These are phyloP conservation scores for Naegleria lovaniensis DNA, from an alignment of 208 protist genomes.

Conservation along the genomic window DNA sequence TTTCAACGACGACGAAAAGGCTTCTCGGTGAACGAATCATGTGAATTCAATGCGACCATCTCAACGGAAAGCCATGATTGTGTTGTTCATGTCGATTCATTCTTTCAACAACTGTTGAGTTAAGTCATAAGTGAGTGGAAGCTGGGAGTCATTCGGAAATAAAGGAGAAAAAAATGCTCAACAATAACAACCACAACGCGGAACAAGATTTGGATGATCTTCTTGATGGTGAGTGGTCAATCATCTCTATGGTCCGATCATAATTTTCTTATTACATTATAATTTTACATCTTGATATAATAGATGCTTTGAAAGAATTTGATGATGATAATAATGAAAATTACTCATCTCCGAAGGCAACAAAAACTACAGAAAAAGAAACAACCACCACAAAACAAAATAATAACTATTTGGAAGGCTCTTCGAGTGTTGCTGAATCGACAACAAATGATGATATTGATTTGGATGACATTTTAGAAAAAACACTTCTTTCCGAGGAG, in stretches of 20 bases:
- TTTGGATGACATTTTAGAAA: conserved; percentile 19
- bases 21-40: background rate
- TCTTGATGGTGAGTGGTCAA: background rate
- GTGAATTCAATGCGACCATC: too few species aligned
- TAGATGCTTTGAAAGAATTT: conserved; percentile 23
- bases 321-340: background rate
- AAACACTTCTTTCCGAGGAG: background rate
- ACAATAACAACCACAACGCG: background rate
- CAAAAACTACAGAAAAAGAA: background rate
- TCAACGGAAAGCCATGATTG: too few species aligned
- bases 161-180: background rate
- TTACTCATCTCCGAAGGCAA: background rate
- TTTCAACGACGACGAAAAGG: background rate
- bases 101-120: too few species aligned
- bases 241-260: too few species aligned
- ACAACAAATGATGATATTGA: background rate
- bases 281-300: background rate
- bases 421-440: background rate
- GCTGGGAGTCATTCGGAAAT: too few species aligned
- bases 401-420: too few species aligned
- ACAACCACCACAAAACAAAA: background rate
- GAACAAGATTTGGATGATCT: background rate
- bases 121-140: too few species aligned
- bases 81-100: too few species aligned
- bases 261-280: background rate